Evolutionary conservation across 495 filamentous ascomycete genomes (phyloP).

Genomic region (Neurospora sp.): DNA sequence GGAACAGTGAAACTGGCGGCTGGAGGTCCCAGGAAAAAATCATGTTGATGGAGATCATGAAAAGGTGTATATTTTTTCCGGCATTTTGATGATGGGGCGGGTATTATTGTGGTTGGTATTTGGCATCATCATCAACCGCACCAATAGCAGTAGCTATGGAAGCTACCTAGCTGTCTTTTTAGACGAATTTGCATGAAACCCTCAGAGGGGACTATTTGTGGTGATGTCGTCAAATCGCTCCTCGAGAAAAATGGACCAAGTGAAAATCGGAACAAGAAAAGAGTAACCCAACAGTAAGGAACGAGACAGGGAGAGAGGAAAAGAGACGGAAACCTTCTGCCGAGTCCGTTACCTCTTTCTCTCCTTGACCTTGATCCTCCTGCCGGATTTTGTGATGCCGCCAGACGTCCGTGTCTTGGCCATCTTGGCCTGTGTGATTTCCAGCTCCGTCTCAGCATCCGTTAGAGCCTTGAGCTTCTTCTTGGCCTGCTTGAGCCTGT

Average conservation of each 20-base stretch:
- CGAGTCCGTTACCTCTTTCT: constrained; percentile 56
- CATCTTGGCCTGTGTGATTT: constrained; percentile 54
- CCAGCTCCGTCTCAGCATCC: constrained; percentile 65
- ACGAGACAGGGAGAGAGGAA: background rate
- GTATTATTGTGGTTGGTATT: constrained; percentile 1
- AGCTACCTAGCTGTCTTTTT: background rate
- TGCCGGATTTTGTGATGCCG: constrained; percentile 69
- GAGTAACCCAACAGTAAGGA: background rate
- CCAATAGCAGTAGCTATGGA: background rate
- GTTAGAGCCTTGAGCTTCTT: constrained; percentile 61
- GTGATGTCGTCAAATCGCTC: background rate
- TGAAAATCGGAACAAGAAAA: constrained; percentile 4
- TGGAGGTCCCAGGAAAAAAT: background rate
- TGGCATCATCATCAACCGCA: background rate
- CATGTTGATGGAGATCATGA: background rate
- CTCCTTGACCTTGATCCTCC: constrained; percentile 75
- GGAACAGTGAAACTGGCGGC: background rate
- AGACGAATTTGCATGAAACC: background rate
- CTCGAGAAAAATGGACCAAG: constrained; percentile 3
- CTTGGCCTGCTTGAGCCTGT: constrained; percentile 52
- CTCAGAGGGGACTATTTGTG: constrained; percentile 3
- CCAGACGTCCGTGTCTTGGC: constrained; percentile 60
- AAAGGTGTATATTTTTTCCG: constrained; percentile 6
- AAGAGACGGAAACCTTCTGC: background rate
- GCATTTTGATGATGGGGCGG: background rate